These are phyloP conservation scores for Cryphonectria nitschkei DNA, from an alignment of 2,329 filamentous ascomycete species.

Conservation along the genomic window DNA sequence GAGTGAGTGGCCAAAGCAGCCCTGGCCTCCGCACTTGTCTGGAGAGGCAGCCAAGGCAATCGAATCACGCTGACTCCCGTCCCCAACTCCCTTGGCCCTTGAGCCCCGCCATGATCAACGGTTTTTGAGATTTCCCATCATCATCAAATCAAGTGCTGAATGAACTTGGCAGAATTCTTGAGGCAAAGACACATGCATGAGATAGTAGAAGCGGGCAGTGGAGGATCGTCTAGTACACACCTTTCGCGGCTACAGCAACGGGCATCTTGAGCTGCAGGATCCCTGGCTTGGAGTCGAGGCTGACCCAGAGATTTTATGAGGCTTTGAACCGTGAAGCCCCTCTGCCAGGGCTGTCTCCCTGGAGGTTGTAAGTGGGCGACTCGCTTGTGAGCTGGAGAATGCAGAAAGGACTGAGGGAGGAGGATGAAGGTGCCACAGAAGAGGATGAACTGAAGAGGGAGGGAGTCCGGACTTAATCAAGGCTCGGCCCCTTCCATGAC, in stretches of 20 bases:
- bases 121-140: slow-evolving; percentile 1
- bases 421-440: background rate
- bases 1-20: slow-evolving; percentile 18
- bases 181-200: background rate
- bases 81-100: slow-evolving; percentile 18
- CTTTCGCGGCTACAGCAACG: slow-evolving; percentile 43
- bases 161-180: background rate
- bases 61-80: slow-evolving; percentile 5
- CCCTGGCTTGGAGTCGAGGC: background rate
- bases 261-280: slow-evolving; percentile 37
- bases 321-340: background rate
- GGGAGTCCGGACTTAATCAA: background rate
- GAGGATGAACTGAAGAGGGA: background rate
- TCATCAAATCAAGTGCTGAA: slow-evolving; percentile 3
- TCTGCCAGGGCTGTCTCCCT: slow-evolving; percentile 6
- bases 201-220: background rate
- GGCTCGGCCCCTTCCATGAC: slow-evolving; percentile 2
- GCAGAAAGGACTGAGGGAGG: background rate
- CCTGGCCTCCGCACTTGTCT: slow-evolving; percentile 14
- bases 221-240: slow-evolving; percentile 35
- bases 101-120: slow-evolving; percentile 20
- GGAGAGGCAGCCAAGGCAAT: slow-evolving; percentile 16
- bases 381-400: background rate
- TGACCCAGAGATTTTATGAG: background rate
- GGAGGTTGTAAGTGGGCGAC: background rate